These are phyloP conservation scores for Naegleria lovaniensis DNA, from an alignment of 208 protist genomes.

Conservation along the genomic window DNA sequence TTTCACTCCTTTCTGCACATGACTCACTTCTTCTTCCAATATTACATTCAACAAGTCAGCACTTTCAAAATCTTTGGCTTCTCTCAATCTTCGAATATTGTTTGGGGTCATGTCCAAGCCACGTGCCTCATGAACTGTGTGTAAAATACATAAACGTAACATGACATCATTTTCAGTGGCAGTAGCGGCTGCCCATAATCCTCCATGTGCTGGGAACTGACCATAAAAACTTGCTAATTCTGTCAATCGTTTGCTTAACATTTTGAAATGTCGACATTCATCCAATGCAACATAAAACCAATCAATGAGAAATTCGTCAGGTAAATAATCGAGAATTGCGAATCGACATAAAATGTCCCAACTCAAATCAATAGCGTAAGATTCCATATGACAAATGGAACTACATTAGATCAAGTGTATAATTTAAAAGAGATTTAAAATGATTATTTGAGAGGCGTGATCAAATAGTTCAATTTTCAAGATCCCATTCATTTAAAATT, in stretches of 20 bases:
- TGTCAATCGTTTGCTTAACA: slow-evolving; percentile 40
- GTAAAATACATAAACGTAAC: slow-evolving; percentile 42
- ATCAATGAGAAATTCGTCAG: slow-evolving; percentile 44
- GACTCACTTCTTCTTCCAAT: slow-evolving; percentile 48
- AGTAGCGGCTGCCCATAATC: slow-evolving; percentile 43
- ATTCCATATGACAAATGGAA: slow-evolving; percentile 44
- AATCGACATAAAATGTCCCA: slow-evolving; percentile 49
- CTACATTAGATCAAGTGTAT: too few species aligned
- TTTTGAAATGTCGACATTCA: slow-evolving; percentile 39
- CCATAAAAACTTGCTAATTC: slow-evolving; percentile 41
- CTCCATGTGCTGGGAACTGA: slow-evolving; percentile 37
- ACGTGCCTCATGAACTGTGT: slow-evolving; percentile 49
- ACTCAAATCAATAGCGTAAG: slow-evolving; percentile 44
- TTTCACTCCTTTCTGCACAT: slow-evolving; percentile 38
- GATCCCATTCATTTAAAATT: too few species aligned
- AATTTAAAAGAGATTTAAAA: too few species aligned
- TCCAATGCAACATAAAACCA: slow-evolving; percentile 42
- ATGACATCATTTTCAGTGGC: slow-evolving; percentile 39
- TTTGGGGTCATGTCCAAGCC: slow-evolving; percentile 42
- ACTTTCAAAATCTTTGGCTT: slow-evolving; percentile 4
- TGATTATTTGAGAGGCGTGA: too few species aligned
- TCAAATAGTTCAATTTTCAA: too few species aligned
- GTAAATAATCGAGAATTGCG: slow-evolving; percentile 28
- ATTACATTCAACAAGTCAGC: slow-evolving; percentile 31
- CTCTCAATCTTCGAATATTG: slow-evolving; percentile 31